Evolutionary conservation across 164 flowering plant species (phyloP).

Genomic region (Vitis vinifera): ASM3070453v1 NC_081817.1:25737001-25737500

Average conservation of each 20-base stretch:
- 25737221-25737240: constrained; percentile 88
- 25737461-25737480: not conserved
- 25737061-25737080: too few species aligned
- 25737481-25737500: not conserved
- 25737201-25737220: constrained; percentile 83
- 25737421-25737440: not conserved
- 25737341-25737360: constrained; percentile 92
- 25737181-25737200: constrained; percentile 86
- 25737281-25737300: constrained; percentile 91
- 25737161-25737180: constrained; percentile 94
- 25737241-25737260: constrained; percentile 77
- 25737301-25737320: constrained; percentile 86
- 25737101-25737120: not conserved
- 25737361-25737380: constrained; percentile 91
- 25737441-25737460: not conserved
- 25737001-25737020: constrained; percentile 83
- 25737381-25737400: constrained; percentile 86
- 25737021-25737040: constrained; percentile 46
- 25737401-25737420: constrained; percentile 12
- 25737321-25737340: constrained; percentile 88
- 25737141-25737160: constrained; percentile 4
- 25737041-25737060: too few species aligned
- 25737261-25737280: constrained; percentile 96
- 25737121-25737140: not conserved
- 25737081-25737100: not conserved